These are phyloP conservation scores for Endoconidiophora laricicola DNA, from an alignment of 2,329 filamentous ascomycete genomes.

Conservation along the genomic window DNA sequence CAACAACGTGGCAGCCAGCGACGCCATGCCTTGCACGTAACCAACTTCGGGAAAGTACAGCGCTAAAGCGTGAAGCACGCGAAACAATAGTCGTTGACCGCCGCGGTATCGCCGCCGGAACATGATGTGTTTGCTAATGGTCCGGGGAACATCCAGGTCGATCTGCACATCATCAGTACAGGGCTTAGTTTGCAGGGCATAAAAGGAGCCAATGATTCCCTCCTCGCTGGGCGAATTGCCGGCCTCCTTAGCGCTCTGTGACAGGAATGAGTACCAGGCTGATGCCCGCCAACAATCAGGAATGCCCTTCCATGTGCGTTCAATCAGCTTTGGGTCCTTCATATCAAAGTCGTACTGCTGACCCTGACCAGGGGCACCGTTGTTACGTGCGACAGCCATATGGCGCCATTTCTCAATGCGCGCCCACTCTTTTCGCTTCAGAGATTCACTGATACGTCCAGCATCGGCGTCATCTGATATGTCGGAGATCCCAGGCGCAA, in stretches of 20 bases:
- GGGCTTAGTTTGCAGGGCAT: conserved; percentile 52
- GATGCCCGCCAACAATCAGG: conserved; percentile 87
- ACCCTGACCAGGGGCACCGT: conserved; percentile 35
- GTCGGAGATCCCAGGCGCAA: conserved; percentile 39
- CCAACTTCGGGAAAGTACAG: conserved; percentile 82
- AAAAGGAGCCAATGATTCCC: conserved; percentile 54
- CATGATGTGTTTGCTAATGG: conserved; percentile 94
- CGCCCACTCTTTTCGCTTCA: conserved; percentile 46
- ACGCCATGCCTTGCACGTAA: conserved; percentile 97
- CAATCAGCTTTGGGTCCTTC: conserved; percentile 67
- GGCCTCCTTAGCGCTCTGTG: conserved; percentile 53
- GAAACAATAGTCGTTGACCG: conserved; percentile 79
- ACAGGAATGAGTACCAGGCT: conserved; percentile 89
- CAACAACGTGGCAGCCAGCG: conserved; percentile 75
- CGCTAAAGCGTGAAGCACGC: conserved; percentile 79
- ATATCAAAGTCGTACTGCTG: conserved; percentile 66
- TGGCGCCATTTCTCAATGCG: conserved; percentile 51
- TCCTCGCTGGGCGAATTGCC: conserved; percentile 46
- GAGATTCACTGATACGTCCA: conserved; percentile 34
- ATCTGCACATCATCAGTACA: conserved; percentile 93
- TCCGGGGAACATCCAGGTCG: conserved; percentile 88
- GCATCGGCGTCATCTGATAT: conserved; percentile 38
- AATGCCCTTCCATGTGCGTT: conserved; percentile 94
- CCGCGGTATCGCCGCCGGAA: conserved; percentile 83
- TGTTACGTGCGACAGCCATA: conserved; percentile 42